Evolutionary conservation across 2,329 filamentous ascomycete species (phyloP), one percentile per base, ranked within the genome.

Genomic region (Phyllosticta citrichinensis): DNA sequence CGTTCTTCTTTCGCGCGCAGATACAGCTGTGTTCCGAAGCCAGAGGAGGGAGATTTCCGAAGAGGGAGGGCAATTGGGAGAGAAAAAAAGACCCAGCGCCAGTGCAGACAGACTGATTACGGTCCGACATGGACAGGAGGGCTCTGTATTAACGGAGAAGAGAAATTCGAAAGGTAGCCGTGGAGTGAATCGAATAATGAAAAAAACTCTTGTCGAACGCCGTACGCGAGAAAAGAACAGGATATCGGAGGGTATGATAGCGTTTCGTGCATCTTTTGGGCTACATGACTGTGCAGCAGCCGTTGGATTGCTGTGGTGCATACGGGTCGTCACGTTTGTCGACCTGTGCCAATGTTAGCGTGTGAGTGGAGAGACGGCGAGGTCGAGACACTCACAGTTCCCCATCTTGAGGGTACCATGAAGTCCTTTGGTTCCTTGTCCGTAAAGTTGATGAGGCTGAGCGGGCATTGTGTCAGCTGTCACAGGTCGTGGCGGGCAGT

Each of bases 351-450:
- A 30, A 54, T 62, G 73, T 70, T 56, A 52, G 54, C 58, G 22
- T 17, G 6, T 10, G 35, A 20, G n/a, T 19, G 22, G 8, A 35
- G 24, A 54, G 35, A 63, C 5, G 35, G 40, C 22, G 24, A 65
- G 66, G 63, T 67, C 35, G 47, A 58, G 27, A 52, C 52, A 73
- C 79, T 67, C 79, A 86, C 84, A 64, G 87, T 84, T 68, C 93
- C 93, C 94, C 94, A 99, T 75, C 95, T 89, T 59, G 91, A 96
- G 57, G 92, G 92, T 62, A 97, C 92, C 94, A 99, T 97, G 80
- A 96, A 97, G 76, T 99, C 94, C 76, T 93, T 89, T 69, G 94
- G 97, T 77, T 81, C 79, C 68, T 90, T 92, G 77, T 96, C 96
- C 78, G 93, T 97, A 80, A 97, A 97, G 68, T 91, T 89, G 75